Percentiles rank a stretch among this genome's conserved stretches.
Evolutionary conservation across 495 filamentous ascomycete genomes (phyloP).

Genomic region (Achaetomiella virescens): DNA sequence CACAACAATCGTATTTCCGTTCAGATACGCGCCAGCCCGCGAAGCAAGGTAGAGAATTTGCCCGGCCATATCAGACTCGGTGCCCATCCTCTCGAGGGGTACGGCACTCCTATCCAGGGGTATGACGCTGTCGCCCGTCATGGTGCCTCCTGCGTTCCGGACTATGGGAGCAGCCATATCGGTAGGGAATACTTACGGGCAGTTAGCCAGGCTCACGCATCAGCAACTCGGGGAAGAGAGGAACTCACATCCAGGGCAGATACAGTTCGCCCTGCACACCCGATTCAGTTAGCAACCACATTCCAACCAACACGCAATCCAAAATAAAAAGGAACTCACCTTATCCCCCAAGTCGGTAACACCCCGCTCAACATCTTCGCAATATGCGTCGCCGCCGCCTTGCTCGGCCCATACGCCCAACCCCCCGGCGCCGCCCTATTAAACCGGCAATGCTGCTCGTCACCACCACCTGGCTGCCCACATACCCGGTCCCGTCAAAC

Average conservation of each 20-base stretch:
- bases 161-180: constrained; percentile 54
- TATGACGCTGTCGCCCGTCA: constrained; percentile 15
- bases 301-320: not conserved
- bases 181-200: constrained; percentile 49
- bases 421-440: constrained; percentile 50
- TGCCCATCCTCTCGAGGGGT: constrained; percentile 32
- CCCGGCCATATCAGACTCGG: constrained; percentile 53
- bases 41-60: constrained; percentile 56
- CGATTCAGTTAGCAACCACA: constrained; percentile 36
- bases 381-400: constrained; percentile 58
- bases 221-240: not conserved
- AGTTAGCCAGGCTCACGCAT: not conserved
- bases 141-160: constrained; percentile 36
- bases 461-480: constrained; percentile 54
- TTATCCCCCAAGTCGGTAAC: constrained; percentile 53
- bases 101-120: constrained; percentile 23
- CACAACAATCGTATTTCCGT: constrained; percentile 51
- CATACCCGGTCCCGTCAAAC: not conserved
- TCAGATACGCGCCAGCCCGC: constrained; percentile 57
- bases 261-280: constrained; percentile 48
- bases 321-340: constrained; percentile 23
- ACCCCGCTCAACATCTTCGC: constrained; percentile 54
- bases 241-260: constrained; percentile 58
- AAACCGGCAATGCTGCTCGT: constrained; percentile 57
- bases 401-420: constrained; percentile 56